Percentiles rank a stretch among this genome's conserved stretches.
Evolutionary conservation across 495 filamentous ascomycete genomes (phyloP).

Genomic region (Xylaria curta): DNA sequence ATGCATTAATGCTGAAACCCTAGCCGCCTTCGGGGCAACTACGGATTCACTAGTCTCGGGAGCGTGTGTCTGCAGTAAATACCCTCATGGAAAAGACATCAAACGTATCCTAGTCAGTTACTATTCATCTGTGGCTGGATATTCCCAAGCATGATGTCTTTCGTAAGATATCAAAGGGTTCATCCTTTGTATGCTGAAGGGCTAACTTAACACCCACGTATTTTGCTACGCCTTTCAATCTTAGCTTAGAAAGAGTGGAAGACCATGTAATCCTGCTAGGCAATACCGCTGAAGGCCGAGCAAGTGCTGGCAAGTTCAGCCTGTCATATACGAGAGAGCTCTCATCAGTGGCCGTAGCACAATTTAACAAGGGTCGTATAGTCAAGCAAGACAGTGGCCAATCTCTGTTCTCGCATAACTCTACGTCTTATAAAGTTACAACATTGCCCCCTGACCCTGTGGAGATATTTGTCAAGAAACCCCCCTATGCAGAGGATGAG

Average conservation of each 20-base stretch:
- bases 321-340: background rate
- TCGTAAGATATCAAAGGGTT: background rate
- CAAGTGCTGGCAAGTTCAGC: background rate
- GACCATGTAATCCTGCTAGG: background rate
- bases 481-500: background rate
- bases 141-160: background rate
- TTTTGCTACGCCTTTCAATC: background rate
- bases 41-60: too few species aligned
- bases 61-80: too few species aligned
- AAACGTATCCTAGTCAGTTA: too few species aligned
- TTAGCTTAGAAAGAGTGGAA: background rate
- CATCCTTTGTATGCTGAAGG: background rate
- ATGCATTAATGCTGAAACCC: background rate
- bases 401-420: constrained; percentile 8
- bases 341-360: background rate
- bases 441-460: background rate
- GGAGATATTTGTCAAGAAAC: constrained; percentile 14
- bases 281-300: background rate
- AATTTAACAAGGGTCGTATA: background rate
- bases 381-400: background rate
- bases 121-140: too few species aligned
- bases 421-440: background rate
- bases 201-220: background rate
- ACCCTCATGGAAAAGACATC: too few species aligned
- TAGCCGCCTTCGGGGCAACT: background rate